Evolutionary conservation across 768 basidiomycete genomes (phyloP).

Genomic region (Imleria badia): DNA sequence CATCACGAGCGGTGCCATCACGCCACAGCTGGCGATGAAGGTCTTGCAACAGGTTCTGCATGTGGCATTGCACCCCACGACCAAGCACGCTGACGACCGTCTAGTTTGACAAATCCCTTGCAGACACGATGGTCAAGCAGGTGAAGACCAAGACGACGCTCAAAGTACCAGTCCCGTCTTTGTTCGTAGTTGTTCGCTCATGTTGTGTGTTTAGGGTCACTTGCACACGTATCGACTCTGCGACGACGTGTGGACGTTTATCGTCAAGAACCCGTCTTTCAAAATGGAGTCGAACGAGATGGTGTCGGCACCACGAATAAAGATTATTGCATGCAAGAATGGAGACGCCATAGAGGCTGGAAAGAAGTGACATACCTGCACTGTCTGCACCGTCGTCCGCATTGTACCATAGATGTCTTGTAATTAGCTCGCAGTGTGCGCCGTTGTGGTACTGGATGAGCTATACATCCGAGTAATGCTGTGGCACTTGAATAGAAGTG

Average conservation of each 20-base stretch:
- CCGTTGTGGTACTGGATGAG: not conserved
- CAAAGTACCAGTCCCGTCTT: constrained; percentile 54
- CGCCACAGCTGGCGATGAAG: constrained; percentile 98
- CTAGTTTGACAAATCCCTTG: constrained; percentile 95
- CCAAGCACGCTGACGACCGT: constrained; percentile 14
- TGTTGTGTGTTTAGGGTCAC: constrained; percentile 59
- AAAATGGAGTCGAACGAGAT: constrained; percentile 93
- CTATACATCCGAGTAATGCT: constrained; percentile 6
- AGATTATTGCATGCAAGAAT: constrained; percentile 98
- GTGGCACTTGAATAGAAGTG: not conserved
- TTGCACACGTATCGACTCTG: constrained; percentile 89
- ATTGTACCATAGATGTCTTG: constrained; percentile 29
- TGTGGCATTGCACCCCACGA: constrained; percentile 10
- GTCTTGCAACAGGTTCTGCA: constrained; percentile 88
- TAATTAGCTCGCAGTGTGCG: constrained; percentile 15
- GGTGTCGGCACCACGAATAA: constrained; percentile 75
- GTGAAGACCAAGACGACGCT: constrained; percentile 94
- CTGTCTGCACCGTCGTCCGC: not conserved
- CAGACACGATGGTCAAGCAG: constrained; percentile 88
- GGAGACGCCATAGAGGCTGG: constrained; percentile 82
- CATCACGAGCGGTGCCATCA: constrained; percentile 94
- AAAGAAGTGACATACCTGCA: constrained; percentile 56
- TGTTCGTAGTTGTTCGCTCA: constrained; percentile 1
- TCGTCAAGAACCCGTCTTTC: constrained; percentile 88
- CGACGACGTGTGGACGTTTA: constrained; percentile 99